phyloP scores from a whole-genome alignment of 805 yeast genomes.

The Candida sphagnicola region DNA sequence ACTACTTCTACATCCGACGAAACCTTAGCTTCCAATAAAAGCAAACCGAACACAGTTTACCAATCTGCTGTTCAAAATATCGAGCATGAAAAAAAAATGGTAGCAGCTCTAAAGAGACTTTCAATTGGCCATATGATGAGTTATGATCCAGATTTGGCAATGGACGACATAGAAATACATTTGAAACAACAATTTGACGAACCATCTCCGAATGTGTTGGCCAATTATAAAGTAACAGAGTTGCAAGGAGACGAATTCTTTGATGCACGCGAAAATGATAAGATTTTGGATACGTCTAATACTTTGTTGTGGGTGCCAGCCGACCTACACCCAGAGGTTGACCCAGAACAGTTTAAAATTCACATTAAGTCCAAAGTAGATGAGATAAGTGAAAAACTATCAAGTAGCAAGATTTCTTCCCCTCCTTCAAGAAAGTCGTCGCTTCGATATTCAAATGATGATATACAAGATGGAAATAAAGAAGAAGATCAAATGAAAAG shows the following conservation, averaged over 20 bases:
- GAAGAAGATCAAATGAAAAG: conserved; percentile 21
- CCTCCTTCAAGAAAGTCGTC: conserved; percentile 22
- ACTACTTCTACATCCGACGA: not conserved
- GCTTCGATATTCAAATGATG: conserved; percentile 9
- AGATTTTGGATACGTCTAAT: conserved; percentile 6
- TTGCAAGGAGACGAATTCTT: conserved; percentile 14
- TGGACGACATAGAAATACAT: conserved; percentile 22
- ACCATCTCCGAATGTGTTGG: conserved; percentile 1
- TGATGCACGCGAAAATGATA: conserved; percentile 11
- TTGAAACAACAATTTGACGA: conserved; percentile 11
- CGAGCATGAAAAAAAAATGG: conserved; percentile 69
- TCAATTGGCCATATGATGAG: conserved; percentile 61
- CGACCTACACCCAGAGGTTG: conserved; percentile 86
- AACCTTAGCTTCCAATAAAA: not conserved
- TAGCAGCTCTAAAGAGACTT: conserved; percentile 67
- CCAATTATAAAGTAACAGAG: not conserved
- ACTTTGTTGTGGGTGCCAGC: conserved; percentile 92
- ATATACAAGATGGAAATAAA: conserved; percentile 14
- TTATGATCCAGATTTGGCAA: conserved; percentile 64
- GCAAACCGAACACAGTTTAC: conserved; percentile 15
- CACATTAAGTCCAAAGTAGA: conserved; percentile 61
- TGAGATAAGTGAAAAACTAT: conserved; percentile 42
- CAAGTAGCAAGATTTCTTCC: conserved; percentile 22
- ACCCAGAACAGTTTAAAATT: conserved; percentile 78
- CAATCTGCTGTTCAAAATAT: conserved; percentile 68